Base-by-base conservation (phyloP, 1,284 basidiomycete genomes). In the Cerrena zonata region DNA sequence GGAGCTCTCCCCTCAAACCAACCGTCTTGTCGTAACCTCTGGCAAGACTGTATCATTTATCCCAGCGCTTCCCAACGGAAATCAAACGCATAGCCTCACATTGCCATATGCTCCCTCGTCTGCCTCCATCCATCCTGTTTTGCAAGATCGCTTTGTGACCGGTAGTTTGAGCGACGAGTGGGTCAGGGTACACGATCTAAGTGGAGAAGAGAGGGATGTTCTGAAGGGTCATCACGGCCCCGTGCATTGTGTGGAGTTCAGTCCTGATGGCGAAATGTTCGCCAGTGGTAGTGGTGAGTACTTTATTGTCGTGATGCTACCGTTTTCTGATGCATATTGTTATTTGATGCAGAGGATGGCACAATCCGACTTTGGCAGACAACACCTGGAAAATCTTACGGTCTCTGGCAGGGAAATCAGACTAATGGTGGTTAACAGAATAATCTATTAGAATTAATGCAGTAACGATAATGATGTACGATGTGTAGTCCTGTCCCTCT, bases 141-240 rank as follows among this genome's bases (percentile, higher is more conserved):
- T 82, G 44, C 85, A 91, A 60, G 91, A 96, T 67, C 78, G 91
- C 26, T 98, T 98, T 68, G 87, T 98, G 39, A 94, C 91, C 0
- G 95, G 96, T n/a, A 90, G 84, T 55, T 77, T 79, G 39, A 80
- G 76, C 11, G 96, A 99, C 68, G 94, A 96, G 57, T 99, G 96
- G 96, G 94, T 99, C 21, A 77, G 95, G 39, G 84, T 98, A 27
- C 94, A 97, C 65, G 89, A 90, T 39, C 84, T 93, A 61, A 81
- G 87, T n/a, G 95, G 91, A 1, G 80, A 86, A 64, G 93, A 97
- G 72, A 73, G 81, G 55, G 95, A 98, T 54, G 82, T 97, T 50
- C 79, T 95, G 59, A 98, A 98, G 69, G 95, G 95, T 4, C 96
- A 99, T 66, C 95, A 99, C 65, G 95, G 95, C 13, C 94, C 95